Base-by-base conservation (phyloP, 805 yeast species). In the Sugiyamaella floridensis region DNA sequence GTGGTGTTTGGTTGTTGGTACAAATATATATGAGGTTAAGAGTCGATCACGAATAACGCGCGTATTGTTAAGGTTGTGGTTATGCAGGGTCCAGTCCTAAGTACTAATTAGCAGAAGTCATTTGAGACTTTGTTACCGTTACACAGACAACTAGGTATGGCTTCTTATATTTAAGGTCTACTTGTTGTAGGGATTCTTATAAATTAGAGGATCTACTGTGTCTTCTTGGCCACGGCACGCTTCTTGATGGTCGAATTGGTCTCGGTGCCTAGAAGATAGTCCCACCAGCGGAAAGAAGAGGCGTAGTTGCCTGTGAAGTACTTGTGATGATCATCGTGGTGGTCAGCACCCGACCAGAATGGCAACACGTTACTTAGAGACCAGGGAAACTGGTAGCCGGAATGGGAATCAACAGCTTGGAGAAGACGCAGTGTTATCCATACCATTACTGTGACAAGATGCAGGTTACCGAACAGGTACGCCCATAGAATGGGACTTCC, bases 321-420 rank as follows among this genome's bases (percentile, higher is more conserved):
- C 70, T 87, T 95, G 70, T 92, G 99, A 68, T 92, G 99, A 70
- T 87, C 87, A 71, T 92, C 99, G 69, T 92, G 98, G 71, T 90
- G 98, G 65, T 87, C 97, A 19, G 97, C 97, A 59, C 98, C 98
- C 1, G 98, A 96, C 97, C 98, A 90, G 73, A 93, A 79, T 47
- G 97, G 97, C 56, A 92, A 67, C 71, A 92, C 81, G 67, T 89
- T 88, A 72, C 89, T 90, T 66, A 92, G 77, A 2, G 97, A 88
- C 87, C 95, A 83, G 57, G 99, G 98, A 81, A 92, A 92, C 67
- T 92, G 98, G 71, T 92, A 93, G 54, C 98, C 99, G 11, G 97
- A 89, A 71, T 92, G 99, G 26, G 97, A 85, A 69, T 92, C 99
- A 54, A 92, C 90, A 18, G 99, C 99, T 76, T 92, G 99, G 75